Evolutionary conservation across 805 yeast species (phyloP), one percentile per base, ranked within the genome.

Genomic region (Wickerhamiella brachini): DNA sequence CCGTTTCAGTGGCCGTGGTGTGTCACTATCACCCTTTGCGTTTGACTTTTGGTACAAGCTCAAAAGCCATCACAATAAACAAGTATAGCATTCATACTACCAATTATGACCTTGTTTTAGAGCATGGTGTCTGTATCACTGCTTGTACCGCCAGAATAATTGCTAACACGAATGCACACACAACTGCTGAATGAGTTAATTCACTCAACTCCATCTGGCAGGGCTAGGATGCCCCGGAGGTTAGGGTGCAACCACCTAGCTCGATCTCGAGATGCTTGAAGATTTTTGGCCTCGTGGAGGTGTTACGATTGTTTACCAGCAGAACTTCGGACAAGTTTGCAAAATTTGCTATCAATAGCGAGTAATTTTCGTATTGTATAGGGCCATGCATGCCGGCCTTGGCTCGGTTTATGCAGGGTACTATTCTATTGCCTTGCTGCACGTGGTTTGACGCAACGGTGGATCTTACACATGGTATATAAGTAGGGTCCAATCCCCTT

Each of bases 1-100:
- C 62, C 81, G 81, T 65, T 68, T 75, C 71, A 75, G 81, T 58
- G 90, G 90, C 55, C 72, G 82, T 42, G 88, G 88, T 45, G 74
- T 85, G 56, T 83, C 81, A 59, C 65, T 83, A 58, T 83, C 86
- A 37, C 77, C 77, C 55, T 77, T 74, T 55, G 88, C 87, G 10
- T 74, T 80, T 53, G 72, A 73, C 45, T 59, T 59, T 24, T 65
- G 60, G 57, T 54, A 60, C 47, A 63, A 61, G 53, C 54, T 65
- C 50, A 65, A 65, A 59, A 57, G 63, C 47, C 68, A 65, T 51
- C 69, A 65, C 44, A 53, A 63, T 44, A 65, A 64, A 24, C 44
- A 41, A 6, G 15, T 18, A 10, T 41, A 37, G 18, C n/a, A 26
- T 26, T 26, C 10, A 6, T 26, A 26, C 9, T 26, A n/a, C n/a